Conservation (phyloP, 2,329 filamentous ascomycete genomes). For the Ascochyta clinopodiicola region DNA sequence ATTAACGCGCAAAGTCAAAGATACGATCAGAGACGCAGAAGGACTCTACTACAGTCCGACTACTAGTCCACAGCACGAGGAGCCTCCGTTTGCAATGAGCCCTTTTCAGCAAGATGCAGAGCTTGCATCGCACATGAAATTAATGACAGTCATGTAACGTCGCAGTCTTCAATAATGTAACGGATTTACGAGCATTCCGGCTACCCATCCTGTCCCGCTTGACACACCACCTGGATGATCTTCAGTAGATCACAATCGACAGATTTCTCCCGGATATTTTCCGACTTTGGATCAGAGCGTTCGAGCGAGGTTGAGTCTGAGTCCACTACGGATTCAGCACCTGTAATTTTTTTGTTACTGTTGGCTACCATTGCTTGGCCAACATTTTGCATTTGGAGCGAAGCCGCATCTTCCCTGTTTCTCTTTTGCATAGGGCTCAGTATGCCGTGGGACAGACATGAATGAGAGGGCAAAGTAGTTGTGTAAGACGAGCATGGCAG, state of each 20-base stretch:
- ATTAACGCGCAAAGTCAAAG: slow-evolving; percentile 57
- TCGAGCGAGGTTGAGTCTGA: slow-evolving; percentile 31
- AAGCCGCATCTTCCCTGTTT: slow-evolving; percentile 37
- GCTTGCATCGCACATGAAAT: slow-evolving; percentile 47
- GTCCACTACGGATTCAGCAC: slow-evolving; percentile 25
- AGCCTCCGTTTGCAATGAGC: slow-evolving; percentile 45
- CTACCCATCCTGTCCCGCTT: slow-evolving; percentile 10
- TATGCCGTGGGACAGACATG: slow-evolving; percentile 21
- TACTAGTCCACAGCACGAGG: slow-evolving; percentile 44
- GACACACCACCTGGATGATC: slow-evolving; percentile 1
- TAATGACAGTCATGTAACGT: slow-evolving; percentile 50
- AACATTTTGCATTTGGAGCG: slow-evolving; percentile 45
- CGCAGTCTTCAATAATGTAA: slow-evolving; percentile 17
- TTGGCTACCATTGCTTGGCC: slow-evolving; percentile 27
- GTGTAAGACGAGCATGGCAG: slow-evolving; percentile 6
- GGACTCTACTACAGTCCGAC: slow-evolving; percentile 55
- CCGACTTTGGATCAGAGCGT: slow-evolving; percentile 41
- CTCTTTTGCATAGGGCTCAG: slow-evolving; percentile 34
- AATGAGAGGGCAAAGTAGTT: slow-evolving; percentile 18
- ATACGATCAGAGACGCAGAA: slow-evolving; percentile 55
- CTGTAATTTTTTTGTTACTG: slow-evolving; percentile 44
- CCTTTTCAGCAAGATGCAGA: slow-evolving; percentile 44
- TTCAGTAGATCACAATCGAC: slow-evolving; percentile 23
- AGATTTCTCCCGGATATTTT: slow-evolving; percentile 37
- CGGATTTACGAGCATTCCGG: slow-evolving; percentile 24